phyloP scores from a whole-genome alignment of 176 grass and related monocot species.

The Tuctoria greenei region DNA sequence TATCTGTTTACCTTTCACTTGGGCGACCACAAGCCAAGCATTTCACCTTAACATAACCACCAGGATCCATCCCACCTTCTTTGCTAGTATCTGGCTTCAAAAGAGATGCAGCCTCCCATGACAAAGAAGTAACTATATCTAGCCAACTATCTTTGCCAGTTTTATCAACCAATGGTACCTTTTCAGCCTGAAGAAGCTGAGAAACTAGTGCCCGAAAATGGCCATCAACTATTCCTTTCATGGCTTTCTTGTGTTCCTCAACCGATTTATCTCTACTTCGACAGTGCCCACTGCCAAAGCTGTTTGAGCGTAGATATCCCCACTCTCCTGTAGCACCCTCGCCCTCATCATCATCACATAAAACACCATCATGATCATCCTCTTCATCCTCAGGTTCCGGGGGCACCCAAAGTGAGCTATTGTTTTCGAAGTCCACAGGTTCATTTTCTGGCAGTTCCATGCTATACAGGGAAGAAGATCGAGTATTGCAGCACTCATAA shows the following conservation, averaged over 20 bases:
- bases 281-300: constrained; percentile 73
- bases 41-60: constrained; percentile 95
- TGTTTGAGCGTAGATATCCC: constrained; percentile 78
- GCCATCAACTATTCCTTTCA: constrained; percentile 89
- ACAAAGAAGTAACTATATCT: constrained; percentile 91
- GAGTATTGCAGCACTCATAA: constrained; percentile 60
- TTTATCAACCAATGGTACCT: constrained; percentile 53
- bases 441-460: constrained; percentile 73
- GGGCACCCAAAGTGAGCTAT: constrained; percentile 69
- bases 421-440: constrained; percentile 88
- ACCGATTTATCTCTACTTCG: constrained; percentile 78
- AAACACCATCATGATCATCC: constrained; percentile 65
- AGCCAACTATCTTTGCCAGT: constrained; percentile 71
- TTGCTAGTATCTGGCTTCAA: constrained; percentile 97
- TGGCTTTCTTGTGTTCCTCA: constrained; percentile 94
- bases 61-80: constrained; percentile 96
- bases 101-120: constrained; percentile 93
- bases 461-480: constrained; percentile 75
- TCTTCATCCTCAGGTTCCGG: constrained; percentile 93
- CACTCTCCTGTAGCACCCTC: constrained; percentile 77
- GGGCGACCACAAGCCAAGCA: constrained; percentile 82
- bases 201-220: constrained; percentile 90
- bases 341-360: constrained; percentile 78
- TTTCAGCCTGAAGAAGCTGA: constrained; percentile 89
- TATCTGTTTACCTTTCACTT: constrained; percentile 64